These are phyloP conservation scores for Acidomyces sp. DNA, from an alignment of 495 filamentous ascomycete species.

Conservation along the genomic window DNA sequence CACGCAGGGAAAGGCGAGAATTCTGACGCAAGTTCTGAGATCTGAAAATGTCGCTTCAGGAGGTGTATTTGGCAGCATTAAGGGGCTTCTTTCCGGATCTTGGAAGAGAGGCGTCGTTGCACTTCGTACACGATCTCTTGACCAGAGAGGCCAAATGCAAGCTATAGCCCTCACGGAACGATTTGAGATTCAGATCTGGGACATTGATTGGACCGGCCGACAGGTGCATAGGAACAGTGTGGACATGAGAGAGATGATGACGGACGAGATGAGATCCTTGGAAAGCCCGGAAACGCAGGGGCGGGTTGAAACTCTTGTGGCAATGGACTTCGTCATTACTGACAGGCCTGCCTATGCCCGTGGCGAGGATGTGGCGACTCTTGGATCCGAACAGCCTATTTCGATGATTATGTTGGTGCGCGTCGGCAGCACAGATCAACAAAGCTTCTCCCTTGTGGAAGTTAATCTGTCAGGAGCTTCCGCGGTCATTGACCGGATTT, in stretches of 20 bases:
- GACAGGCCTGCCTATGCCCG: slow-evolving; percentile 16
- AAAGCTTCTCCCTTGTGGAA: slow-evolving; percentile 31
- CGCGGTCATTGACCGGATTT: slow-evolving; percentile 37
- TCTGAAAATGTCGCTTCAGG: slow-evolving; percentile 23
- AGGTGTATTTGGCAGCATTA: slow-evolving; percentile 66
- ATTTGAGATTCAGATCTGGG: slow-evolving; percentile 71
- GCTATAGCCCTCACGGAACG: slow-evolving; percentile 62
- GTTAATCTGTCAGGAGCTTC: slow-evolving; percentile 22
- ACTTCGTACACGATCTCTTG: slow-evolving; percentile 52
- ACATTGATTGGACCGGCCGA: slow-evolving; percentile 68
- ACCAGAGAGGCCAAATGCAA: slow-evolving; percentile 69
- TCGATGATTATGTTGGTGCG: slow-evolving; percentile 20
- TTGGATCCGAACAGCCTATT: slow-evolving; percentile 11
- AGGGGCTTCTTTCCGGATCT: slow-evolving; percentile 46
- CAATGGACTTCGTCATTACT: slow-evolving; percentile 36
- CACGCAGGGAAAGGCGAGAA: slow-evolving; percentile 66
- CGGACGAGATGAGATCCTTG: slow-evolving; percentile 12
- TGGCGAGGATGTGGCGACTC: slow-evolving; percentile 22
- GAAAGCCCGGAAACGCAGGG: slow-evolving; percentile 9
- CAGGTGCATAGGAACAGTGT: slow-evolving; percentile 41
- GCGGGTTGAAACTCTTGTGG: slow-evolving; percentile 23
- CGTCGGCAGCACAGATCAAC: slow-evolving; percentile 3
- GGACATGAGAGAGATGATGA: slow-evolving; percentile 34
- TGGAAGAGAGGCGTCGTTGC: slow-evolving; percentile 65
- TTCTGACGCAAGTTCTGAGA: slow-evolving; percentile 61